Base-by-base conservation (phyloP, 2,329 filamentous ascomycete genomes). In the Ophiocordyceps robertsii region DNA sequence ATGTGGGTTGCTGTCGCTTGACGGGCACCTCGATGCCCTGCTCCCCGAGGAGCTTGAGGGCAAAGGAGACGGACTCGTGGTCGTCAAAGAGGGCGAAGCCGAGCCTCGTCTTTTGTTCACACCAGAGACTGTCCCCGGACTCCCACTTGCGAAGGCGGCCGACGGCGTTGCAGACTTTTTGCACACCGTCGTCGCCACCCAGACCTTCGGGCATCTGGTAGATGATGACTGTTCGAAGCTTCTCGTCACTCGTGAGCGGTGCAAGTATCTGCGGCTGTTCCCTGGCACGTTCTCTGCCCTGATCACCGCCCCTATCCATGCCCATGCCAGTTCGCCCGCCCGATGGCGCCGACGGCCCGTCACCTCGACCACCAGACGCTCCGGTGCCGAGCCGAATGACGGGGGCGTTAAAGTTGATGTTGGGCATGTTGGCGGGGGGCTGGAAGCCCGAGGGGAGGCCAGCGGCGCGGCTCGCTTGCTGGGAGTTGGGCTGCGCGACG, bases 1-100 rank as follows among this genome's bases (percentile, higher is more conserved):
- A 65, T 29, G 60, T 66, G 21, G 73, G 66, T 16, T 68, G 63
- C 61, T 90, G 84, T 59, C 80, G 83, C 65, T 87, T 85, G 35
- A 80, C 69, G 29, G 92, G 92, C 27, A 96, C 80, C 58, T 90
- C 72, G 39, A 96, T 77, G 56, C 87, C 72, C 48, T 95, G 70
- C 53, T 92, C 82, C 57, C 80, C 79, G 53, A 95, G 75, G 44
- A 95, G 76, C 60, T 93, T 87, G 43, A 89, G 79, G 37, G 90
- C 92, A 37, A 82, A 82, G 59, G 82, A 80, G 51, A 98, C 70
- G 50, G 88, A 90, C 61, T 95, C 85, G 21, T 82, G 79, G 60
- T 96, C 89, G 48, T 95, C 90, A 61, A 84, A 98, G 62, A 95
- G 84, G 46, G 90, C 92, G 64, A 98, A 96, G 13, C 90, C 92